phyloP scores from a whole-genome alignment of 2,329 filamentous ascomycete species.

The Scedosporium dehoogii region DNA sequence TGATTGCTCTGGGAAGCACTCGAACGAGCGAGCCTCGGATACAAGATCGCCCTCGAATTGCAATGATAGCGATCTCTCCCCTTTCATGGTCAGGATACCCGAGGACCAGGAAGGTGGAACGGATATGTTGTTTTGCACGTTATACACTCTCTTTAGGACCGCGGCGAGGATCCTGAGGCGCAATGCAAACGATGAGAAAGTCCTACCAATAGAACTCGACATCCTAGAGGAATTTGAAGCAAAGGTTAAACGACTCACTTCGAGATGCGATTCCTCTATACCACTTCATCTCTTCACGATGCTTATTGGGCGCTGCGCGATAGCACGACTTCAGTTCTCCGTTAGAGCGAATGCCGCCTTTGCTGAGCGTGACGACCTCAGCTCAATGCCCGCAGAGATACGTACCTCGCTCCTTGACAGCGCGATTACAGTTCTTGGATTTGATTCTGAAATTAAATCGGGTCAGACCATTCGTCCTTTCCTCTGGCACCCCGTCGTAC shows the following conservation, averaged over 20 bases:
- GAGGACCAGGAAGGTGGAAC: neutral
- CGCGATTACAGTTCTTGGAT: neutral
- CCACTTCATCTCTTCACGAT: conserved; percentile 4
- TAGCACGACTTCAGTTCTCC: neutral
- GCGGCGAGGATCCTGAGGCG: neutral
- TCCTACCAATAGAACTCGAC: neutral
- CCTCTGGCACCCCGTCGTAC: conserved; percentile 3
- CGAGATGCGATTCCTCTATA: conserved; percentile 1
- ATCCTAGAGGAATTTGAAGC: neutral
- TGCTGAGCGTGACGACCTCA: too few species aligned
- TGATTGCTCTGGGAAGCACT: neutral
- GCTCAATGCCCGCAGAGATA: neutral
- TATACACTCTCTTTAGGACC: neutral
- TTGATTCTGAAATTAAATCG: neutral
- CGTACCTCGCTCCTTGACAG: neutral
- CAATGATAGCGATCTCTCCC: conserved; percentile 5
- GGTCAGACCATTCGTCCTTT: neutral
- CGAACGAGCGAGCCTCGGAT: neutral
- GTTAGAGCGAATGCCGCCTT: neutral
- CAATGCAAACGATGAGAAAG: neutral
- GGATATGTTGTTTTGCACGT: conserved; percentile 2
- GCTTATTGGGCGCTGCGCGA: neutral
- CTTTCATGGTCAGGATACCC: neutral
- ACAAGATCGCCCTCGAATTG: neutral
- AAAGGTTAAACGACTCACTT: neutral